Evolutionary conservation across 2,329 filamentous ascomycete species (phyloP).

Genomic region (Talaromyces marneffei): DNA sequence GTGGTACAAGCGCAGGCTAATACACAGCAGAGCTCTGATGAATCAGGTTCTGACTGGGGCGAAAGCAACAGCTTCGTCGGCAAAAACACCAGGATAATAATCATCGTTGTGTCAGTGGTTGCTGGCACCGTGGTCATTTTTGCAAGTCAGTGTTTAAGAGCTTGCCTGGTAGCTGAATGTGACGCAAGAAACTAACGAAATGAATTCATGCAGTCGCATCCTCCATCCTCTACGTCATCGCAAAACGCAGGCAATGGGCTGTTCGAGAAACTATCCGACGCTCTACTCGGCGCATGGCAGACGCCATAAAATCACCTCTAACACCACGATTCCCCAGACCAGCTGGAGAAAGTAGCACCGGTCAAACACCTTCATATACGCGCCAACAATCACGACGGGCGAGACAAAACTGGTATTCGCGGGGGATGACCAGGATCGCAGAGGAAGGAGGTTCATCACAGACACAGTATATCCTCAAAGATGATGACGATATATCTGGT

Average conservation of each 20-base stretch:
- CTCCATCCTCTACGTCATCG: slow-evolving; percentile 66
- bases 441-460: not conserved
- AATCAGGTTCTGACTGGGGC: not conserved
- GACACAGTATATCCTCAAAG: not conserved
- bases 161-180: not conserved
- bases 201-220: slow-evolving; percentile 50
- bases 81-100: not conserved
- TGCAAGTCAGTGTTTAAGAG: not conserved
- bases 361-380: not conserved
- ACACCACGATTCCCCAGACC: slow-evolving; percentile 21
- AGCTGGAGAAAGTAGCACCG: slow-evolving; percentile 13
- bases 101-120: slow-evolving; percentile 11
- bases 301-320: slow-evolving; percentile 21
- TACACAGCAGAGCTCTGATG: not conserved
- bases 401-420: not conserved
- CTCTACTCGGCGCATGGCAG: slow-evolving; percentile 49
- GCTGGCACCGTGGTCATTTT: slow-evolving; percentile 8
- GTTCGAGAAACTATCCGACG: slow-evolving; percentile 65
- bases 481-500: not conserved
- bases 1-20: not conserved
- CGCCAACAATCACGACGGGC: not conserved
- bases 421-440: slow-evolving; percentile 2
- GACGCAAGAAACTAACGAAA: slow-evolving; percentile 7
- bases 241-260: slow-evolving; percentile 81
- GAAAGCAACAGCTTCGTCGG: not conserved